These are phyloP conservation scores for Globisporangium spiculum DNA, from an alignment of 352 stramenopile species.

Conservation along the genomic window DNA sequence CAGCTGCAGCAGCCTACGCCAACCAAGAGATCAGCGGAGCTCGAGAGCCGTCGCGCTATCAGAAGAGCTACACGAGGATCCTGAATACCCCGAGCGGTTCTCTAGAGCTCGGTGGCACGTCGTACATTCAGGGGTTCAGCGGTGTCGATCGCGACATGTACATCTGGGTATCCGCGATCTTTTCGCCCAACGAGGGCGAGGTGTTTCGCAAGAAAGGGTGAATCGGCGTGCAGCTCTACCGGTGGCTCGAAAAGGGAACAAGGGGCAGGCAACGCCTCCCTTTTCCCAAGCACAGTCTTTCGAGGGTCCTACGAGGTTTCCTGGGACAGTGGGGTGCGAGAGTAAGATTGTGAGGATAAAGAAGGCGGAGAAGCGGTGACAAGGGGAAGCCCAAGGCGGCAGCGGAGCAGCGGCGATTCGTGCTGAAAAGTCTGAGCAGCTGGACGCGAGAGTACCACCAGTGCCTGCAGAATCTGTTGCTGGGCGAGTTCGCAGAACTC, in stretches of 20 bases:
- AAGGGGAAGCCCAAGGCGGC: too few species aligned
- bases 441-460: slow-evolving; percentile 14
- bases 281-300: not conserved
- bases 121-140: slow-evolving; percentile 1
- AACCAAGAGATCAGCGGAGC: too few species aligned
- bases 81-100: not conserved
- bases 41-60: too few species aligned
- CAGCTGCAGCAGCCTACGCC: too few species aligned
- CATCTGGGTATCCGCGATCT: slow-evolving; percentile 6
- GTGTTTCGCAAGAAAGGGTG: slow-evolving; percentile 10
- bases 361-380: too few species aligned
- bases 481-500: slow-evolving; percentile 1
- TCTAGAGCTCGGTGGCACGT: slow-evolving; percentile 4
- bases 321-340: not conserved
- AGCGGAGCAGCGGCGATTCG: not conserved
- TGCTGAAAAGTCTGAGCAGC: slow-evolving; percentile 3
- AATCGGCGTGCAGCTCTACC: not conserved
- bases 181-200: not conserved
- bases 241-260: not conserved
- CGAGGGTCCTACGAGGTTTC: slow-evolving; percentile 8
- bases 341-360: too few species aligned
- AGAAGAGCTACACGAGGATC: too few species aligned
- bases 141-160: not conserved
- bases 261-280: too few species aligned
- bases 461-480: slow-evolving; percentile 10